Conservation (phyloP, 1,139 yeast species). For the Blastobotrys illinoisensis region DNA sequence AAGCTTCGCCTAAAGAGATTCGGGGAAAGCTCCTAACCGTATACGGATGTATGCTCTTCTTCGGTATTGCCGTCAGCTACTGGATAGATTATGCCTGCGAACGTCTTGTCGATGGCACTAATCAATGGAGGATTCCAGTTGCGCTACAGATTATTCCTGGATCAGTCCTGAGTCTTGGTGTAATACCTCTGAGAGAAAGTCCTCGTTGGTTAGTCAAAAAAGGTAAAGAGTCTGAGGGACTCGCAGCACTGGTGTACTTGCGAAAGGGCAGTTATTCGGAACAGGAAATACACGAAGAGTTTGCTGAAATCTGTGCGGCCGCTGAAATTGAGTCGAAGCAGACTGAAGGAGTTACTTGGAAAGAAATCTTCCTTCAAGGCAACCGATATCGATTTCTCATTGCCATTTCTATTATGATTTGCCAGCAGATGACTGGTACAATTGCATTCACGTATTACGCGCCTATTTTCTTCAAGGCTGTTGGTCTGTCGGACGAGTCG, state of each 20-base stretch:
- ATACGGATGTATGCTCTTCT: constrained; percentile 54
- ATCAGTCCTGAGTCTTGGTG: constrained; percentile 38
- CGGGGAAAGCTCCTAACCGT: constrained; percentile 54
- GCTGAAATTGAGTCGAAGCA: constrained; percentile 13
- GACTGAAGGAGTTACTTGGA: constrained; percentile 14
- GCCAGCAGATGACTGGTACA: constrained; percentile 18
- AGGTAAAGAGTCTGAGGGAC: constrained; percentile 42
- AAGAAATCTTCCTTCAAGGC: constrained; percentile 14
- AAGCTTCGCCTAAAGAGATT: constrained; percentile 50
- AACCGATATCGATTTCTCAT: constrained; percentile 14
- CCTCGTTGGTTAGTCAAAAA: constrained; percentile 43
- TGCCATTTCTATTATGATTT: constrained; percentile 14
- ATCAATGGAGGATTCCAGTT: constrained; percentile 22
- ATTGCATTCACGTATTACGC: constrained; percentile 41
- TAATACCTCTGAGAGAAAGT: constrained; percentile 49
- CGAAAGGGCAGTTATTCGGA: constrained; percentile 12
- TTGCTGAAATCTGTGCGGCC: constrained; percentile 18
- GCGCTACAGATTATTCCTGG: constrained; percentile 48
- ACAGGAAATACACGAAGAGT: constrained; percentile 16
- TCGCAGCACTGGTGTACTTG: constrained; percentile 39
- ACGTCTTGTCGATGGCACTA: constrained; percentile 6
- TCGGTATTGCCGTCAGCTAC: constrained; percentile 43
- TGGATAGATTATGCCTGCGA: constrained; percentile 31
- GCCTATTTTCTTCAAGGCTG: constrained; percentile 42
- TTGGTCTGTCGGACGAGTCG: constrained; percentile 42